phyloP scores from a whole-genome alignment of 75 land plant genomes.

The Pinus tabuliformis region DNA sequence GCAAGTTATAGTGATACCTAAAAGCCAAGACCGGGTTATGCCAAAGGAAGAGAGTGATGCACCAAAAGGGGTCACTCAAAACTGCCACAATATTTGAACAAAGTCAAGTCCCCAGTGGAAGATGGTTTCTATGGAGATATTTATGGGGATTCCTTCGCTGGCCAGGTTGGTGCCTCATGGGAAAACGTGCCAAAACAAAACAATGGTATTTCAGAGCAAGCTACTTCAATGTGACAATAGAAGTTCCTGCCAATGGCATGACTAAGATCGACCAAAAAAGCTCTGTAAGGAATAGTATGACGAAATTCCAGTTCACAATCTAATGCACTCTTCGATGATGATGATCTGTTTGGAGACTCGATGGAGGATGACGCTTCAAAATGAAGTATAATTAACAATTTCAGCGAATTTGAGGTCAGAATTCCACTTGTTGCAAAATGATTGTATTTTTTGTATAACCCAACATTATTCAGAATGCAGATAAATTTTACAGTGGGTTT shows the following conservation, averaged over 20 bases:
- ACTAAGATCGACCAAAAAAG: not conserved
- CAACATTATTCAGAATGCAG: no score
- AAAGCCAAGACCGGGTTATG: no score
- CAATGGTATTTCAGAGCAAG: conserved; percentile 13
- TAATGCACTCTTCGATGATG: conserved; percentile 18
- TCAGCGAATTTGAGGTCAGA: no score
- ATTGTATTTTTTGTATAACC: no score
- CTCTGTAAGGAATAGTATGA: not conserved
- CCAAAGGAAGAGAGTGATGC: no score
- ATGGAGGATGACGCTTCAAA: conserved; percentile 6
- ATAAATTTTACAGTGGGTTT: no score
- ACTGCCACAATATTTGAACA: no score
- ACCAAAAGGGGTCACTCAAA: no score
- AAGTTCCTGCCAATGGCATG: conserved; percentile 13
- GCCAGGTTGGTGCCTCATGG: conserved; percentile 79
- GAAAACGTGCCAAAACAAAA: conserved; percentile 43
- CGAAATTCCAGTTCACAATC: not conserved
- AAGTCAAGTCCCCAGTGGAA: no score
- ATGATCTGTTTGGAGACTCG: conserved; percentile 46
- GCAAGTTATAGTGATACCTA: no score
- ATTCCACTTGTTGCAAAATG: no score
- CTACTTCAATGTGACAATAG: not conserved
- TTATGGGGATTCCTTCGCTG: conserved; percentile 77
- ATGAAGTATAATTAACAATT: no score
- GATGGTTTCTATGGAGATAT: conserved; percentile 80